A percentile compares a stretch with the other conserved stretches of the same genome.
phyloP scores from a whole-genome alignment of 441 rosid species.

The Brassica hybrid region DNA sequence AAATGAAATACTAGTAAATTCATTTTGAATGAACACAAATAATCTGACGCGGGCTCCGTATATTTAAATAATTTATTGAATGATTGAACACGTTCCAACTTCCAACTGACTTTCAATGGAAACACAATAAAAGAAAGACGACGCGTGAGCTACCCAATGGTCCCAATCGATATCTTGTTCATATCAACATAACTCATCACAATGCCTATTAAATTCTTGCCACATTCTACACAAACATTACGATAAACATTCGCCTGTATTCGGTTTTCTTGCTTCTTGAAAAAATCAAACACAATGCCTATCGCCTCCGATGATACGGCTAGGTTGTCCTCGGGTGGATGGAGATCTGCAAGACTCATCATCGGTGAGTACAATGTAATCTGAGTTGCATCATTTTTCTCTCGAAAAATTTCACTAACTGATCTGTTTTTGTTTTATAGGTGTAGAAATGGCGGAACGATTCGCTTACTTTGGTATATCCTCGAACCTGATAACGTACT shows the following conservation, averaged over 20 bases:
- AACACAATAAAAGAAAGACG: no score
- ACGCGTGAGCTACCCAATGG: neutral
- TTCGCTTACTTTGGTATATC: constrained; percentile 61
- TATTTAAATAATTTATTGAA: no score
- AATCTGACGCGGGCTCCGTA: no score
- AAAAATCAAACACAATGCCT: neutral
- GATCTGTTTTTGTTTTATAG: constrained; percentile 25
- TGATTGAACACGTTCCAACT: no score
- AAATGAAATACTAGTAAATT: no score
- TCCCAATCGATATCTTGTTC: neutral
- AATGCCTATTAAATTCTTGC: neutral
- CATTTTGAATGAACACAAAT: no score
- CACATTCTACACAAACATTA: neutral
- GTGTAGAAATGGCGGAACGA: constrained; percentile 65
- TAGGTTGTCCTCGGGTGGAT: constrained; percentile 33
- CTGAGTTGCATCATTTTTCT: neutral
- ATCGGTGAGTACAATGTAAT: constrained; percentile 23
- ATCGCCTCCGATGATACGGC: neutral
- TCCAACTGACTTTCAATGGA: no score
- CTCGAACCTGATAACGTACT: constrained; percentile 61
- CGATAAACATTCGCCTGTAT: neutral
- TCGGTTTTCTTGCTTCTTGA: neutral
- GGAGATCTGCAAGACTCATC: constrained; percentile 66
- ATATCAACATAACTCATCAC: neutral
- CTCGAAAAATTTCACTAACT: neutral